Evolutionary conservation across 2,329 filamentous ascomycete genomes (phyloP), one percentile per base, ranked within the genome.

Genomic region (Dactylellina drechsleri): DNA sequence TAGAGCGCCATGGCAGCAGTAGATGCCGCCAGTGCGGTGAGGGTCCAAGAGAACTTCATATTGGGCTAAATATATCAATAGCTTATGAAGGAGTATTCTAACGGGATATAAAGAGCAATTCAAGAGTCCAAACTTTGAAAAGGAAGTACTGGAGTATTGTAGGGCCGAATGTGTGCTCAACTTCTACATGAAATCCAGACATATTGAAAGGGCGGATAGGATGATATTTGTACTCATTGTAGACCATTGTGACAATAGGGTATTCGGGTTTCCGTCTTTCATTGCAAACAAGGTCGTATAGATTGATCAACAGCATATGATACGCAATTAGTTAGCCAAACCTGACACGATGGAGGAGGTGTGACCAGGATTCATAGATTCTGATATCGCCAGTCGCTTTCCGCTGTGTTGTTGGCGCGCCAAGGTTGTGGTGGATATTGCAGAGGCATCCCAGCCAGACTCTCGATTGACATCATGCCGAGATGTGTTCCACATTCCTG

Each of bases 1-100:
- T 75, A 75, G 31, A 75, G 64, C 18, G 70, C 70, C 7, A 62
- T 74, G 8, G 67, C 71, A n/a, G 71, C 64, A 10, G 68, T 73
- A 20, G 62, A 67, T 2, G 64, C 71, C 58, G 71, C 64, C 20
- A 75, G 52, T 20, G 71, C 64, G 47, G 64, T 58, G 20, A 75
- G 60, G n/a, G 59, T 47, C 15, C 68, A 57, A 12, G 71, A 41
- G 18, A 75, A 75, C 64, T 75, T 75, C 71, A 75, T 74, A 10
- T 18, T 74, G 52, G 12, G 10, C 31, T 36, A 7, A 10, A 36
- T 36, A 36, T 36, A 36, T 36, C 10, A 10, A 36, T 36, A 36
- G 5, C 31, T 15, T 20, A 26, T 71, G 15, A 47, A 53, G 18
- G 56, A 49, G 20, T 70, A 47, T 61, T 41, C 15, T 1, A 8